Conservation (phyloP, 148 eudicot genomes). For the Rhododendron ferrugineum region DNA sequence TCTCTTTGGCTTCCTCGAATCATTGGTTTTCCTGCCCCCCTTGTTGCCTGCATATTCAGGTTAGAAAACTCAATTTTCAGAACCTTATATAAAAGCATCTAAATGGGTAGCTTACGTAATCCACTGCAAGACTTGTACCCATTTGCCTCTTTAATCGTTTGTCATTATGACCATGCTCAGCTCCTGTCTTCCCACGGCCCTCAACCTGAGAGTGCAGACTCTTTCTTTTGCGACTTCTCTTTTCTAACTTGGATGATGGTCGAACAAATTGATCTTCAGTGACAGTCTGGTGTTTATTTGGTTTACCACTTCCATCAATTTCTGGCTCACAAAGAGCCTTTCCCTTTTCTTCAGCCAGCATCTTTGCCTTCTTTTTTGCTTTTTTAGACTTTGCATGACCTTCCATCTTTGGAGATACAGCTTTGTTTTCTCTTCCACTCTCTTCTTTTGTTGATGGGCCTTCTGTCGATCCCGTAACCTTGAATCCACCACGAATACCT, state of each 20-base stretch:
- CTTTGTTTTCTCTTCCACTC: slow-evolving; percentile 11
- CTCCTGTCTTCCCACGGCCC: slow-evolving; percentile 6
- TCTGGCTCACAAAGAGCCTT: background rate
- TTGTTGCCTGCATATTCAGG: slow-evolving; percentile 11
- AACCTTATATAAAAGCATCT: background rate
- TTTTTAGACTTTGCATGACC: slow-evolving; percentile 8
- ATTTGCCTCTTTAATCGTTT: slow-evolving; percentile 17
- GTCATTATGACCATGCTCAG: slow-evolving; percentile 1
- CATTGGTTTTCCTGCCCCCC: slow-evolving; percentile 5
- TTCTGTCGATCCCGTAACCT: slow-evolving; percentile 9
- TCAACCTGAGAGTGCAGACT: slow-evolving; percentile 1
- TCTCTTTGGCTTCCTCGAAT: slow-evolving; percentile 14
- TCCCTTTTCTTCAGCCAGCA: slow-evolving; percentile 8
- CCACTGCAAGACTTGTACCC: slow-evolving; percentile 16
- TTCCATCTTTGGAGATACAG: slow-evolving; percentile 14
- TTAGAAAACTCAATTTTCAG: background rate
- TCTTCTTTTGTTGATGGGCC: slow-evolving; percentile 8
- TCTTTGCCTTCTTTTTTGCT: slow-evolving; percentile 13
- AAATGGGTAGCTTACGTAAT: slow-evolving; percentile 2
- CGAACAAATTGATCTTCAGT: slow-evolving; percentile 4
- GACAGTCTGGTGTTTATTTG: background rate
- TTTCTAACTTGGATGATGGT: slow-evolving; percentile 5
- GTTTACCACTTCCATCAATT: slow-evolving; percentile 10
- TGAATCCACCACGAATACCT: slow-evolving; percentile 21
- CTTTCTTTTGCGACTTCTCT: slow-evolving; percentile 8